A percentile compares a stretch with the other conserved stretches of the same genome.
These are phyloP conservation scores for Plectosphaerella plurivora DNA, from an alignment of 2,329 filamentous ascomycete species.

Conservation along the genomic window DNA sequence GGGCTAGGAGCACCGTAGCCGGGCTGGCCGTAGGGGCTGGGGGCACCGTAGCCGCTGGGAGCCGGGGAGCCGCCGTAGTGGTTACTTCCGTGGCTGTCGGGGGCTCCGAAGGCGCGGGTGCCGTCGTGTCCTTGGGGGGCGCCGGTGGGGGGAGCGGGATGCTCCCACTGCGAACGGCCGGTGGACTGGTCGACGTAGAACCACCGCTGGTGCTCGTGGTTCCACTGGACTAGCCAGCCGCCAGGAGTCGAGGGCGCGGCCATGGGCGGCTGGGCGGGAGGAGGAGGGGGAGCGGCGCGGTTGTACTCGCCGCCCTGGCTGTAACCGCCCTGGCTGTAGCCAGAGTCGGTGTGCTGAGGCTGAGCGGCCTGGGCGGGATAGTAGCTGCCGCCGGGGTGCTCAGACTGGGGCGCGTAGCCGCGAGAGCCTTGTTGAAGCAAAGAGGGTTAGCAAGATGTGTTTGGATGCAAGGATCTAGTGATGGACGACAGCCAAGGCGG, in stretches of 20 bases:
- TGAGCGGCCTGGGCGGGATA: conserved; percentile 3
- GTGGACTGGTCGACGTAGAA: conserved; percentile 61
- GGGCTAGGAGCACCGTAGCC: neutral
- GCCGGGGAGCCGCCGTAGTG: conserved; percentile 9
- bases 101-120: conserved; percentile 8
- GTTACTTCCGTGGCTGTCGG: neutral
- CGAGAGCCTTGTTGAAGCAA: conserved; percentile 1
- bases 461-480: neutral
- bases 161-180: conserved; percentile 61
- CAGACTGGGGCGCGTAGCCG: neutral
- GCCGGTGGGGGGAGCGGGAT: conserved; percentile 33
- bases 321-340: neutral
- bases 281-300: conserved; percentile 21
- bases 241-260: conserved; percentile 34
- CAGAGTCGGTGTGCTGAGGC: conserved; percentile 3
- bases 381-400: conserved; percentile 1
- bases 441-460: neutral
- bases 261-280: conserved; percentile 25
- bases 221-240: conserved; percentile 62
- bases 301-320: neutral
- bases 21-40: conserved; percentile 6
- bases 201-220: conserved; percentile 56
- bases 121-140: conserved; percentile 10
- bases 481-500: too few species aligned
- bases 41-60: conserved; percentile 6